A percentile compares a stretch with the other conserved stretches of the same genome.
phyloP scores from a whole-genome alignment of 805 yeast species.

The Ogataea paraovalis region DNA sequence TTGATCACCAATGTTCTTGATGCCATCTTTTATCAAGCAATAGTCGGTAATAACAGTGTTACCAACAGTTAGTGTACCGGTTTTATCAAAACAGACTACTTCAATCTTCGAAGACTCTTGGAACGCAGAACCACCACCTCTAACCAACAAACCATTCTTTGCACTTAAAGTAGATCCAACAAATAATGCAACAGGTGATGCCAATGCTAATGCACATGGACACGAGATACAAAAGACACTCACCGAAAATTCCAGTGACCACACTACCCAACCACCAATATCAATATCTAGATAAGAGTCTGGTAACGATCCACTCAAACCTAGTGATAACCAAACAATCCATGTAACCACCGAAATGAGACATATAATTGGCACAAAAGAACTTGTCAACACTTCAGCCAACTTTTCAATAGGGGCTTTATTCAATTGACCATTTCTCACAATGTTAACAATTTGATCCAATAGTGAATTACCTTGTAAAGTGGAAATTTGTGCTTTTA shows the following conservation, averaged over 20 bases:
- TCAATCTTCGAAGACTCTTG: conserved; percentile 67
- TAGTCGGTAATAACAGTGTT: conserved; percentile 53
- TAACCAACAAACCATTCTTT: conserved; percentile 66
- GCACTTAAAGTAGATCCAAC: conserved; percentile 81
- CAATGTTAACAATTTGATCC: conserved; percentile 66
- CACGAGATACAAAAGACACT: conserved; percentile 85
- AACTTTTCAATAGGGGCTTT: conserved; percentile 70
- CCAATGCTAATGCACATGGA: conserved; percentile 96
- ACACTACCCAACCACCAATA: conserved; percentile 70
- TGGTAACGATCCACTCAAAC: conserved; percentile 53
- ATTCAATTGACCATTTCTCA: conserved; percentile 67
- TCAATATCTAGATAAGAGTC: conserved; percentile 53
- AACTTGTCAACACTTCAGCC: conserved; percentile 66
- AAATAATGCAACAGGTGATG: conserved; percentile 77
- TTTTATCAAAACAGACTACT: conserved; percentile 71
- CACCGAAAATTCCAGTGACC: conserved; percentile 75
- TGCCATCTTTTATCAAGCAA: conserved; percentile 20
- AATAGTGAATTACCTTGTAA: conserved; percentile 61
- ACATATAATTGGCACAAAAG: conserved; percentile 69
- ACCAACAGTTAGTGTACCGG: conserved; percentile 71
- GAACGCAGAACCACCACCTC: conserved; percentile 81
- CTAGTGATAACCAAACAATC: conserved; percentile 64
- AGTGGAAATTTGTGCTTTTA: conserved; percentile 53
- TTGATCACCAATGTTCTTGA: conserved; percentile 15
- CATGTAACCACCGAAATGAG: conserved; percentile 59